Base-by-base conservation (phyloP, 164 flowering plant genomes). In the Hamamelis virginiana region DNA sequence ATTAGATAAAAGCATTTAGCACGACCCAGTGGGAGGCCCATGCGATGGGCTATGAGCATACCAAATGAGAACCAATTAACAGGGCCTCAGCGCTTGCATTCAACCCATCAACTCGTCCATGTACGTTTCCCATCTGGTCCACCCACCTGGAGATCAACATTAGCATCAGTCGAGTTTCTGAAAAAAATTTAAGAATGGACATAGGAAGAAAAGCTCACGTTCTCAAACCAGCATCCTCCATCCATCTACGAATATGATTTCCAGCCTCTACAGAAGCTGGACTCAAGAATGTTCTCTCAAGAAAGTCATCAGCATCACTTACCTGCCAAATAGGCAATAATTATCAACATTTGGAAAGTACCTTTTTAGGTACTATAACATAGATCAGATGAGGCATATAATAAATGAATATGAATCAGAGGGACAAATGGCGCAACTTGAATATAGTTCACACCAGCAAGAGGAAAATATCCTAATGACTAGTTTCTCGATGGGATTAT, bases 31-130 rank as follows among this genome's bases (percentile, higher is more conserved):
- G n/a, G n/a, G n/a, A n/a, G n/a, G n/a, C n/a, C n/a, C n/a, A n/a
- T n/a, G n/a, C n/a, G n/a, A n/a, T n/a, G n/a, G n/a, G n/a, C n/a
- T n/a, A n/a, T n/a, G n/a, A n/a, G n/a, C n/a, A n/a, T 66, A 96
- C 99, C 94, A 90, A 70, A 78, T 96, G 99, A 75, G 99, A 96
- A 66, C 99, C 99, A 76, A 96, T 84, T 73, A 96, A 65, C 55
- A 93, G 69, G 66, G 95, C 92, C 65, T 82, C 79, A 8, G 90
- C 87, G 80, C 78, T 86, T 75, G 89, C 64, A 78, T 91, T 87
- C 72, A 69, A 73, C 66, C 94, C 91, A 50, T 90, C 94, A 70
- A 72, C 69, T 66, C 99, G 93, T 68, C 99, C 99, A 81, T 96
- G 99, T 55, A 96, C 80, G 74, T 96, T 96, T 12, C 99, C 99